Evolutionary conservation across 1,284 basidiomycete species (phyloP).

Genomic region (Rhodofomes roseus): DNA sequence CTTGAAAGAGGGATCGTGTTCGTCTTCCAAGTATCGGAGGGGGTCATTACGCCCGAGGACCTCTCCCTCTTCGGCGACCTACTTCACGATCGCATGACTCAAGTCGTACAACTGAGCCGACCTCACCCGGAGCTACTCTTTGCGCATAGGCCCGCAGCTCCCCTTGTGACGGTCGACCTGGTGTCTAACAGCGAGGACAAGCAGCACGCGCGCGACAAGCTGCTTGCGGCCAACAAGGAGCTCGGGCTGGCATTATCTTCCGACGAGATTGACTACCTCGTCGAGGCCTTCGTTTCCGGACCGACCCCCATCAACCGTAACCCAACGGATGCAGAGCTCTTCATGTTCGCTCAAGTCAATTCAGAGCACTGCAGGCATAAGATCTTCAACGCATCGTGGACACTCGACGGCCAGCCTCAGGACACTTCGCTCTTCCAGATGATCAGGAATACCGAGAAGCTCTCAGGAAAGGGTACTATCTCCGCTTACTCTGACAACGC

Average conservation of each 20-base stretch:
- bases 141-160: slow-evolving; percentile 60
- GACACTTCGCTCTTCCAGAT: slow-evolving; percentile 90
- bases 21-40: slow-evolving; percentile 52
- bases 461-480: slow-evolving; percentile 76
- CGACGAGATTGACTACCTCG: slow-evolving; percentile 92
- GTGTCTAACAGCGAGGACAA: slow-evolving; percentile 27
- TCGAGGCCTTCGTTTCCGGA: slow-evolving; percentile 82
- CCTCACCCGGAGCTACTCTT: slow-evolving; percentile 72
- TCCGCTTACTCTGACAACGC: slow-evolving; percentile 99
- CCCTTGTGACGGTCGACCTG: slow-evolving; percentile 72
- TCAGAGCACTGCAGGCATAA: slow-evolving; percentile 99
- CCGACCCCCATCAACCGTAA: slow-evolving; percentile 64
- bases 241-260: slow-evolving; percentile 89
- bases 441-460: slow-evolving; percentile 95
- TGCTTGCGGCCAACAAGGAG: slow-evolving; percentile 77
- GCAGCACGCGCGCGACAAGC: slow-evolving; percentile 46
- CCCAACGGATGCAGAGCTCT: slow-evolving; percentile 96
- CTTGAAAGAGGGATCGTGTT: slow-evolving; percentile 85
- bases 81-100: slow-evolving; percentile 97
- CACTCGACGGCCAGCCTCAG: slow-evolving; percentile 70
- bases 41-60: slow-evolving; percentile 38
- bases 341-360: slow-evolving; percentile 99
- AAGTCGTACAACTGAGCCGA: slow-evolving; percentile 57
- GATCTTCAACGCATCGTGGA: slow-evolving; percentile 99
- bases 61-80: slow-evolving; percentile 57